phyloP scores from a whole-genome alignment of 495 filamentous ascomycete genomes.

The Penicillium egyptiacum region DNA sequence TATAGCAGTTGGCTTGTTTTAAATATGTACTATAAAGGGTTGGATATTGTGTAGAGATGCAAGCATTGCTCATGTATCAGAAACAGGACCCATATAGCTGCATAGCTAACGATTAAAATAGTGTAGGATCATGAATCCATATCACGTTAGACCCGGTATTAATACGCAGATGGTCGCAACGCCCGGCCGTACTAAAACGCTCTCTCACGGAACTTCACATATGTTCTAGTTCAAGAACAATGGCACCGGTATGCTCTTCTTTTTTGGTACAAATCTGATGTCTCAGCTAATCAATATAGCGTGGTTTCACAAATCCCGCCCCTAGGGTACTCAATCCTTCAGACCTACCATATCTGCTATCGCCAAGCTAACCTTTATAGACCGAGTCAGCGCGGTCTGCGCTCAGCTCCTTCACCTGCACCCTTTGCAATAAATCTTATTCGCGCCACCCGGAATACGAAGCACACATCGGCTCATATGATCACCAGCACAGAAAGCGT shows the following conservation, averaged over 20 bases:
- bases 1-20: not conserved
- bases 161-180: not conserved
- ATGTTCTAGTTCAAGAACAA: not conserved
- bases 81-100: not conserved
- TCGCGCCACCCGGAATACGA: constrained; percentile 61
- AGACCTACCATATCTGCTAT: not conserved
- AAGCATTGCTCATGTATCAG: not conserved
- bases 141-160: not conserved
- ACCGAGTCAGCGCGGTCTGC: constrained; percentile 87
- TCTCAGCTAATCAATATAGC: constrained; percentile 22
- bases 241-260: constrained; percentile 16
- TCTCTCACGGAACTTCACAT: not conserved
- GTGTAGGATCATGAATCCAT: not conserved
- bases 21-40: not conserved
- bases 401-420: constrained; percentile 82
- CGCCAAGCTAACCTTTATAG: constrained; percentile 35
- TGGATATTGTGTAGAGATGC: not conserved
- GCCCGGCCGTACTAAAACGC: not conserved
- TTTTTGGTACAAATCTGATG: not conserved
- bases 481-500: constrained; percentile 63
- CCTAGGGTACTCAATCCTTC: constrained; percentile 40
- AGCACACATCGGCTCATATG: constrained; percentile 61
- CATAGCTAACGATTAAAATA: not conserved
- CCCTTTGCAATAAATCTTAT: constrained; percentile 61
- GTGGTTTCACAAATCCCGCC: constrained; percentile 52